Conservation (phyloP, 192 early-diverging fungal species). For the Linnemannia hyalina region DNA sequence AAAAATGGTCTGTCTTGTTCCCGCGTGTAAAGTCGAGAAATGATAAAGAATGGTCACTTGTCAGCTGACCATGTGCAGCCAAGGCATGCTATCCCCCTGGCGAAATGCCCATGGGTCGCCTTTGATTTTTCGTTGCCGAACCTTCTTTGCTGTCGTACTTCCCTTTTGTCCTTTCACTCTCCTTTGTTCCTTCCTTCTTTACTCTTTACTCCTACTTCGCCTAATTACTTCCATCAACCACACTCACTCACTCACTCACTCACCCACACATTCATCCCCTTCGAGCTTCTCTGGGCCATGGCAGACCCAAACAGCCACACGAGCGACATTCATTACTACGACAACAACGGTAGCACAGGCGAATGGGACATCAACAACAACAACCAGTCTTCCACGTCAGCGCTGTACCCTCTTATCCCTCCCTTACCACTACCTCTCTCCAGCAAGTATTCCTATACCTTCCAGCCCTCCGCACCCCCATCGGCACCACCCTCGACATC, state of each 20-base stretch:
- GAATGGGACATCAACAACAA: not conserved
- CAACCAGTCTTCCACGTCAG: not conserved
- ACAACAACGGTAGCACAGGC: not conserved
- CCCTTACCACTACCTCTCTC: constrained; percentile 9
- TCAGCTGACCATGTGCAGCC: not conserved
- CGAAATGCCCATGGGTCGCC: not conserved
- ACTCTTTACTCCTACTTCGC: not conserved
- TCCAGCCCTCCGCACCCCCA: constrained; percentile 27
- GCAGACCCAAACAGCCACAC: not conserved
- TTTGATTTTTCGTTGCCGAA: not conserved
- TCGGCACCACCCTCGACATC: not conserved
- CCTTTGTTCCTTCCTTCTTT: not conserved
- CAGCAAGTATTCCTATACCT: constrained; percentile 9
- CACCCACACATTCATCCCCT: no score
- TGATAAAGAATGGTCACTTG: not conserved
- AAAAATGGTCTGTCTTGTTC: not conserved
- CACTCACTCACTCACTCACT: no score
- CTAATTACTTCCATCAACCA: no score
- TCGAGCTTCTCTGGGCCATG: no score
- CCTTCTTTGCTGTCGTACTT: not conserved
- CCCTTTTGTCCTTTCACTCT: no score
- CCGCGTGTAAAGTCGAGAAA: no score
- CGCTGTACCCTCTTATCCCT: constrained; percentile 11
- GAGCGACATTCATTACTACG: not conserved
- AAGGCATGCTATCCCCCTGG: not conserved